Base-by-base conservation (phyloP, 352 stramenopile species). In the Blastocystis hominis region DNA sequence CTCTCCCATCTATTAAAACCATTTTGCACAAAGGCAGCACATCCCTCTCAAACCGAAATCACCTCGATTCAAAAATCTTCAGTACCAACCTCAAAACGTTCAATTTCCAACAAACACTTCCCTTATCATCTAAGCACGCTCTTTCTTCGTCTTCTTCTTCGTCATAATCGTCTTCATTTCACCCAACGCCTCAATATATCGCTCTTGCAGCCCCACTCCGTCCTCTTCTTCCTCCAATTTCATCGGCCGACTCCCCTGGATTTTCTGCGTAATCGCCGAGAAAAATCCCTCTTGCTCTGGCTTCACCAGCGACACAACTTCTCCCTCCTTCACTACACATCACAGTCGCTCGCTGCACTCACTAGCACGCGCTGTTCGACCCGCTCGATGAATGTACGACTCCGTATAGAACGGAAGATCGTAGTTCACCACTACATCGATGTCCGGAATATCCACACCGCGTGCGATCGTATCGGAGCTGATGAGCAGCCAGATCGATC, bases 371-470 rank as follows among this genome's bases (percentile, higher is more conserved):
- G 94, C 94, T 3, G 94, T 96, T 68, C 94, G 92, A 20, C 94
- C 94, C 30, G 93, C 93, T 46, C 95, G 93, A 89, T 98, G 95
- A 56, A 98, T 93, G 80, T 97, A 98, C 77, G 93, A 97, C 89
- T 96, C 95, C 79, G 95, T 90, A 87, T 95, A 94, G 2, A 91
- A 92, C 64, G 95, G 94, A 47, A 96, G 90, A 86, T 97, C 93
- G 88, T 97, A 98, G 91, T 98, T 97, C 75, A 98, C 89, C 3
- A 98, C 95, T 80, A 95, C 93, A 6, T 91, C 92, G 36, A 97
- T 92, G 84, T 93, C 92, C 9, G 94, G 91, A 64, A 97, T 94
- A 90, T 97, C 94, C 90, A 97, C 96, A 88, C 94, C 94, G 66
- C 94, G 93, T 30, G 94, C 93, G 92, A 97, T 96, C 2, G 92